phyloP scores from a whole-genome alignment of 2,329 filamentous ascomycete species.

The Bertia moriformis region DNA sequence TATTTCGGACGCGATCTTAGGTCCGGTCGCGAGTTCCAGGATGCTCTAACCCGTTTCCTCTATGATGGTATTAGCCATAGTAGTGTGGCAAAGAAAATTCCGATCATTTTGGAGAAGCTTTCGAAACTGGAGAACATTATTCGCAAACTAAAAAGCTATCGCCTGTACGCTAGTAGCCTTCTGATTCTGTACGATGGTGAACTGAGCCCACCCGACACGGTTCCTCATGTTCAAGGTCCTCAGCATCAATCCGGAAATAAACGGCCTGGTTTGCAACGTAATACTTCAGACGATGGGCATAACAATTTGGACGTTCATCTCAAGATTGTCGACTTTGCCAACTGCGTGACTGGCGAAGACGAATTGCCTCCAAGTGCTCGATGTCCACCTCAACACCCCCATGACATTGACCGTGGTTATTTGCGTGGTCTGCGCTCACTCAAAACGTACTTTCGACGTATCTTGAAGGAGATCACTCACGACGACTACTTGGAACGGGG shows the following conservation, averaged over 20 bases:
- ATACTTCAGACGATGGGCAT: conserved; percentile 21
- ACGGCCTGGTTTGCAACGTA: not conserved
- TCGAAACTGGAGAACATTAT: conserved; percentile 73
- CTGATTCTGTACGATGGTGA: conserved; percentile 95
- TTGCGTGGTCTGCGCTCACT: conserved; percentile 69
- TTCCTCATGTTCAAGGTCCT: no score
- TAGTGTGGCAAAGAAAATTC: conserved; percentile 75
- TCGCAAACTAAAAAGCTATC: conserved; percentile 64
- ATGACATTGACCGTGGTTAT: conserved; percentile 77
- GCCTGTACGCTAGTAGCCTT: conserved; percentile 88
- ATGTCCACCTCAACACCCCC: conserved; percentile 70
- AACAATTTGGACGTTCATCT: conserved; percentile 58
- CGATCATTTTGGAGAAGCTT: conserved; percentile 72
- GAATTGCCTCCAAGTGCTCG: conserved; percentile 36
- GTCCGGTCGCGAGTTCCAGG: conserved; percentile 76
- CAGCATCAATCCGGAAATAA: conserved; percentile 3
- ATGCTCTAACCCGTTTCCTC: conserved; percentile 74
- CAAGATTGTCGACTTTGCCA: conserved; percentile 97
- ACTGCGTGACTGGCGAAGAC: conserved; percentile 84
- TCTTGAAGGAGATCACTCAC: conserved; percentile 59
- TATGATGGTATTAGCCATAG: conserved; percentile 74
- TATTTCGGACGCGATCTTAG: conserved; percentile 86
- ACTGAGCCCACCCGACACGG: conserved; percentile 23
- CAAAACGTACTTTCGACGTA: conserved; percentile 70
- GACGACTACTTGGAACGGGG: not conserved